Base-by-base conservation (phyloP, 805 yeast species). In the Wickerhamiella spandovensis region DNA sequence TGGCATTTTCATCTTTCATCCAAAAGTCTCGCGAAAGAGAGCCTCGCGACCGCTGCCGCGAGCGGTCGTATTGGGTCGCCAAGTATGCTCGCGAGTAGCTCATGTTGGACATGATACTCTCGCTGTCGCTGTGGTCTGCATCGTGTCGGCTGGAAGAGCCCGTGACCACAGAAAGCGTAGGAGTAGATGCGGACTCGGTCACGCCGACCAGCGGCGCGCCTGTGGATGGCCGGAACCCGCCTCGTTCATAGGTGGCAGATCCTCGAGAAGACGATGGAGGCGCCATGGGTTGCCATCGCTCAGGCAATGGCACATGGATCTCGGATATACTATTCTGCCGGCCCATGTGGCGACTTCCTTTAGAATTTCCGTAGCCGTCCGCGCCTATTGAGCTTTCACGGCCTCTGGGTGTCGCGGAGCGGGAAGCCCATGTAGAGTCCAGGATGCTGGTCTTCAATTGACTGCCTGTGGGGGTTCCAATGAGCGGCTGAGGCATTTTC, bases 1-100 rank as follows among this genome's bases (percentile, higher is more conserved):
- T 76, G 0, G 95, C 95, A 52, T 87, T 84, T 42, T 90, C 84
- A 67, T 90, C 97, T 59, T 89, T 87, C 86, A 90, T 82, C 98
- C 98, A 90, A 63, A 87, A 90, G 61, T 87, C 90, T 52, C 77
- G 76, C 1, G 83, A 79, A 3, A 82, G 72, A 1, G 61, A 61
- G 5, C 55, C 56, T 18, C 52, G 52, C 1, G 60, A 52, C 1
- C 56, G 48, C 10, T 54, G 49, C 13, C 60, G 56, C 17, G 55
- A 47, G 3, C 57, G 47, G 35, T 53, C 50, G 48, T 57, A 57
- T 48, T 58, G 62, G 3, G 54, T 52, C 6, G 61, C 56, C 30
- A 58, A 49, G 47, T 58, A 59, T 3, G 58, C 61, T 23, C 60
- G 53, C 7, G 59, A 54, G 17, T 52, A 51, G 8, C 58, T 51